Evolutionary conservation across 163 green algal species (phyloP).

Genomic region (Scenedesmus sp.): DNA sequence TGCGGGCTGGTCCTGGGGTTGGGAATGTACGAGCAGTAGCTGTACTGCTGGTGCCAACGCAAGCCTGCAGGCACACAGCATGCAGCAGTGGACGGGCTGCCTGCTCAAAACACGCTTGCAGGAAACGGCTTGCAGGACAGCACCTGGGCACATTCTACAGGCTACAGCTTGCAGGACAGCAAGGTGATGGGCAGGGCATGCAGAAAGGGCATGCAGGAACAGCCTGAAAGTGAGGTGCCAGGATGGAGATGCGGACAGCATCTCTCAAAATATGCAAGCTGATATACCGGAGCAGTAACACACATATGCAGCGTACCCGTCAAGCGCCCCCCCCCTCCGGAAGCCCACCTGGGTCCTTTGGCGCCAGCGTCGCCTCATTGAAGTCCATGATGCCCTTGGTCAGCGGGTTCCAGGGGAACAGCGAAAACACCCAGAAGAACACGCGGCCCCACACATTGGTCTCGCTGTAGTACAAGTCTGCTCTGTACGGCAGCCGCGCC

Average conservation of each 20-base stretch:
- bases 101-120: too few relatives aligned
- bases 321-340: too few relatives aligned
- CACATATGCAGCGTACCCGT: not conserved
- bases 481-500: conserved; percentile 81
- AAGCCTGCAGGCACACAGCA: conserved; percentile 5
- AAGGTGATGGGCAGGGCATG: too few relatives aligned
- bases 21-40: conserved; percentile 78
- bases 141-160: not conserved
- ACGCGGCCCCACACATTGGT: conserved; percentile 46
- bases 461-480: conserved; percentile 67
- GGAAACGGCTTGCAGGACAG: not conserved
- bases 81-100: too few relatives aligned
- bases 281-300: not conserved
- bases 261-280: too few relatives aligned
- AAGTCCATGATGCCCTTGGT: conserved; percentile 92
- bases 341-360: too few relatives aligned
- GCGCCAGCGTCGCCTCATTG: conserved; percentile 41
- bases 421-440: conserved; percentile 54
- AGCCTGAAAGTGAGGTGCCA: too few relatives aligned
- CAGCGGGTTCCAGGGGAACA: conserved; percentile 90
- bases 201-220: too few relatives aligned
- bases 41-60: conserved; percentile 72
- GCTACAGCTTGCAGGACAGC: not conserved
- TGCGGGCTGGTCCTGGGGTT: conserved; percentile 54
- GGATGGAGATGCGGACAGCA: too few relatives aligned